Percentiles rank a stretch among this genome's conserved stretches.
Evolutionary conservation across 192 early-diverging fungal species (phyloP).

Genomic region (Umbelopsis isabellina): DNA sequence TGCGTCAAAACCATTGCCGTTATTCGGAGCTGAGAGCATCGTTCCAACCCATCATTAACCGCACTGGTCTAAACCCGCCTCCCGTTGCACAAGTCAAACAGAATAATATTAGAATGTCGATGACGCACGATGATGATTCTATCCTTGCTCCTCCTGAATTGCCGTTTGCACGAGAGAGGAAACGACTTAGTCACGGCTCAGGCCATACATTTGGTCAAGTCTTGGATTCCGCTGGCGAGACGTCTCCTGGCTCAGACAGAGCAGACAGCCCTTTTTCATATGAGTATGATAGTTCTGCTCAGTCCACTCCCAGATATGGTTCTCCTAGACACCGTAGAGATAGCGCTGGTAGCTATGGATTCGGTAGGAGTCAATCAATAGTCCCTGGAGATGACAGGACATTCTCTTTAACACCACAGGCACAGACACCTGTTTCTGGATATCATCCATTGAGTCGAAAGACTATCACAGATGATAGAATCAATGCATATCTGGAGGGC

Average conservation of each 20-base stretch:
- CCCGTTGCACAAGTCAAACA: slow-evolving; percentile 5
- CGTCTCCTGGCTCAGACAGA: not conserved
- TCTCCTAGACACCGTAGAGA: slow-evolving; percentile 2
- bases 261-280: not conserved
- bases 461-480: slow-evolving; percentile 24
- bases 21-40: slow-evolving; percentile 17
- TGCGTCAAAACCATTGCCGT: slow-evolving; percentile 19
- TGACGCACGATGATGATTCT: slow-evolving; percentile 9
- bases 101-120: not conserved
- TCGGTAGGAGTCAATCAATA: slow-evolving; percentile 5
- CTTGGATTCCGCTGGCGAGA: slow-evolving; percentile 5
- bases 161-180: slow-evolving; percentile 13
- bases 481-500: slow-evolving; percentile 22
- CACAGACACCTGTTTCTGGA: slow-evolving; percentile 12
- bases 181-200: slow-evolving; percentile 16
- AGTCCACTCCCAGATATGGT: not conserved
- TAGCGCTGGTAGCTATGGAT: slow-evolving; percentile 21
- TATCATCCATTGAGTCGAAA: slow-evolving; percentile 29
- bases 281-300: slow-evolving; percentile 1
- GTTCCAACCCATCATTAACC: slow-evolving; percentile 12
- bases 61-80: not conserved
- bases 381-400: not conserved
- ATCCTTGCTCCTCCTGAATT: slow-evolving; percentile 19
- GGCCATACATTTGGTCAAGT: slow-evolving; percentile 24
- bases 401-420: slow-evolving; percentile 17